Evolutionary conservation across 1,139 yeast genomes (phyloP), one percentile per base, ranked within the genome.

Genomic region (Nakaseomyces nivariensis): DNA sequence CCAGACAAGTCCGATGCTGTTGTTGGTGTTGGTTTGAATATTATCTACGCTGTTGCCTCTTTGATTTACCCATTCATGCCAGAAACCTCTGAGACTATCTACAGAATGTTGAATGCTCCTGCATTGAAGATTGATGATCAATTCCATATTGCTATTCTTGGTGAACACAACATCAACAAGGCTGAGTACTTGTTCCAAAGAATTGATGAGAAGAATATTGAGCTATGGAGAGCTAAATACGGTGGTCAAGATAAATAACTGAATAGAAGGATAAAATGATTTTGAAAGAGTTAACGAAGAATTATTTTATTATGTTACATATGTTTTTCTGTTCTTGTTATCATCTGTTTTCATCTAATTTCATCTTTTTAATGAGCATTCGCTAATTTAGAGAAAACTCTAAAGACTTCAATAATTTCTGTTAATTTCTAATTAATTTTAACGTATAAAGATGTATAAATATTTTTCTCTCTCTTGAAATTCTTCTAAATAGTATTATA

Each of bases 1-100:
- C 96, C 97, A 37, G 86, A 77, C 40, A 82, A 80, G 64, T 80
- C 96, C 22, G 97, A 90, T 64, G 96, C 96, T 1, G 96, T 92
- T 49, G 86, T 92, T 49, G 96, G 86, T 54, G 85, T 88, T 51
- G 97, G 95, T 51, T 75, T 92, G 69, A 92, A 92, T 71, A 75
- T 92, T 66, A 81, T 90, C 49, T 90, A 89, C 70, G 72, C 89
- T 58, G 81, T 92, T 29, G 79, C 92, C 49, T 82, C 96, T 1
- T 69, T 92, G 48, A 75, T 90, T 52, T 74, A 79, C 51, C 98
- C 99, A 56, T 92, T 76, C 72, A 88, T 92, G 82, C 99, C 99
- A 41, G 88, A 79, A 56, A 85, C 94, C 40, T 70, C 87, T 10
- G 69, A 70, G 46, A 80, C 77, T 58, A 92, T 92, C 57, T 72